Percentiles rank a stretch among this genome's conserved stretches.
These are phyloP conservation scores for Cladophialophora chaetospira DNA, from an alignment of 2,329 filamentous ascomycete genomes.

Conservation along the genomic window DNA sequence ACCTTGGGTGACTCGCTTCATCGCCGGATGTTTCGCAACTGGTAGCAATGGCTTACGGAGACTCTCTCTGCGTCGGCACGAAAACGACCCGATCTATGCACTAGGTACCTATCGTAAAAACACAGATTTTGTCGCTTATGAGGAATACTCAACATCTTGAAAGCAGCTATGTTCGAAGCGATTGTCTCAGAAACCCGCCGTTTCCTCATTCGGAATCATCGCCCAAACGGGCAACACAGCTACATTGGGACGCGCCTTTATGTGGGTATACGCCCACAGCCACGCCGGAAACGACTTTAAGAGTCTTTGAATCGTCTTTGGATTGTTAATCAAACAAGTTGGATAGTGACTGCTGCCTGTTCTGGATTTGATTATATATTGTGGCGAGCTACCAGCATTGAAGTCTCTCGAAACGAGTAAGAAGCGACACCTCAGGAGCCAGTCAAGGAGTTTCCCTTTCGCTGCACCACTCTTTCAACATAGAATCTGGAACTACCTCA, in stretches of 20 bases:
- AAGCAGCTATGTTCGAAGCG: too few species aligned
- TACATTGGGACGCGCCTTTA: neutral
- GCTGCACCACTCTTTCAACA: neutral
- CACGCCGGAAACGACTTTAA: neutral
- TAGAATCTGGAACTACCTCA: too few species aligned
- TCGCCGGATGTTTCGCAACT: too few species aligned
- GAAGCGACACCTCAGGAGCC: neutral
- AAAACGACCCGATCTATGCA: too few species aligned
- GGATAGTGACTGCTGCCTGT: neutral
- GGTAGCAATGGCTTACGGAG: neutral
- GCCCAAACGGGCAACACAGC: slow-evolving; percentile 1
- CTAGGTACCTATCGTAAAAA: too few species aligned
- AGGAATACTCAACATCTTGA: too few species aligned
- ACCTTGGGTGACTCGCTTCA: too few species aligned
- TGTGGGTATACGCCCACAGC: neutral
- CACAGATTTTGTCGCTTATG: too few species aligned
- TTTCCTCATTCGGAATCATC: slow-evolving; percentile 6
- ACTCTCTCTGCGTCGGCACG: neutral
- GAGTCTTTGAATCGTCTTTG: too few species aligned
- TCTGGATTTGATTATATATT: neutral
- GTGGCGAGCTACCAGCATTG: neutral
- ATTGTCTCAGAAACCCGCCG: too few species aligned
- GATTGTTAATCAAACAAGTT: too few species aligned
- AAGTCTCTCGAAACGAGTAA: neutral
- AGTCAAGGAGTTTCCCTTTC: too few species aligned